Percentiles rank a stretch among this genome's conserved stretches.
Evolutionary conservation across 75 land plant species (phyloP).

Genomic region (Picea glauca): DNA sequence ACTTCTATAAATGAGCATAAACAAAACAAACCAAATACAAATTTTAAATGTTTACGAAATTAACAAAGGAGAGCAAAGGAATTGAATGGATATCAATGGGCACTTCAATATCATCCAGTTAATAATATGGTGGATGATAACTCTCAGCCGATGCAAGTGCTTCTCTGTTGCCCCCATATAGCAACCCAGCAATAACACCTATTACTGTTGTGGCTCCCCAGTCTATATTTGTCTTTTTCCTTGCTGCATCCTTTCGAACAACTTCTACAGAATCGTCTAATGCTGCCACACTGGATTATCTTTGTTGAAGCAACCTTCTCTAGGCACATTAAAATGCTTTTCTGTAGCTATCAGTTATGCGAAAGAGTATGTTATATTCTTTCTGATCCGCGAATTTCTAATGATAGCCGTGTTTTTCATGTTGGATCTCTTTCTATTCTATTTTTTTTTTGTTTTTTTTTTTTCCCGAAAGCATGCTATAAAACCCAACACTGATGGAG

Average conservation of each 20-base stretch:
- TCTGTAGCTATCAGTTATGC: no score
- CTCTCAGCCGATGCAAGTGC: slow-evolving; percentile 84
- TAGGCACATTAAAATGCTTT: no score
- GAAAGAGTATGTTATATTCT: no score
- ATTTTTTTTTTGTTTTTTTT: no score
- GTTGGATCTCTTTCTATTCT: no score
- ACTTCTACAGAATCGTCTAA: no score
- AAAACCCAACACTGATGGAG: no score
- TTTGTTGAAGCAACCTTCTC: no score
- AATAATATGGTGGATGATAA: background rate
- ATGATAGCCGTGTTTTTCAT: no score
- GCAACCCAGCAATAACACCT: slow-evolving; percentile 93
- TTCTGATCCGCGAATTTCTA: no score
- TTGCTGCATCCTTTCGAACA: slow-evolving; percentile 12
- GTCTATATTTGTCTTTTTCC: slow-evolving; percentile 39
- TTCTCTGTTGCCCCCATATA: slow-evolving; percentile 93
- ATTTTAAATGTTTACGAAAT: background rate
- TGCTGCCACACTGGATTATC: no score
- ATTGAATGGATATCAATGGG: background rate
- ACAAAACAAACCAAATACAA: background rate
- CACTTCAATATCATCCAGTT: background rate
- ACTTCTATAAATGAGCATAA: background rate
- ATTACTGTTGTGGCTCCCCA: slow-evolving; percentile 86
- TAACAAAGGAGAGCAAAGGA: background rate
- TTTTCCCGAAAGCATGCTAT: no score